These are phyloP conservation scores for Paratinospora sagittata DNA, from an alignment of 164 flowering plant species.

Conservation along the genomic window DNA sequence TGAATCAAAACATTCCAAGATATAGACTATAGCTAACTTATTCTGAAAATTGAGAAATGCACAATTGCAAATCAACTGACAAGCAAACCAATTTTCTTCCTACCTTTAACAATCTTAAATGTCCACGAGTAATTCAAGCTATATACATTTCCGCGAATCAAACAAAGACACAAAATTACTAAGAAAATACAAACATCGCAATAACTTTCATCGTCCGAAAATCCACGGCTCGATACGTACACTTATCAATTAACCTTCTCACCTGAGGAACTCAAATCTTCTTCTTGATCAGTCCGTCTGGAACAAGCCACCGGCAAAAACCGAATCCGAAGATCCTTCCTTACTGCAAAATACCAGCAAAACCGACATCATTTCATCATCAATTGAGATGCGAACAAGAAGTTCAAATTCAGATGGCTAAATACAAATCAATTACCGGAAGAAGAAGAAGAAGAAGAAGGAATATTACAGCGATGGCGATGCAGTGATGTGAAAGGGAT, in stretches of 20 bases:
- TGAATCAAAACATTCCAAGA: too few species aligned
- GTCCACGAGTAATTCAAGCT: too few species aligned
- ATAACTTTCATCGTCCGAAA: background rate
- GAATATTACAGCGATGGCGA: background rate
- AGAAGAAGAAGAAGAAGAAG: background rate
- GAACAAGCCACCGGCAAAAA: slow-evolving; percentile 30
- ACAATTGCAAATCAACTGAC: too few species aligned
- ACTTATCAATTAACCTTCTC: background rate
- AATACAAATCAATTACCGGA: background rate
- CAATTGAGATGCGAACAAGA: background rate
- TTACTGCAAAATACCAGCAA: slow-evolving; percentile 23
- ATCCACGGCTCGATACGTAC: background rate
- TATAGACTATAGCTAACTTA: too few species aligned
- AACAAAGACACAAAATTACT: too few species aligned
- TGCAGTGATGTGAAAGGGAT: background rate
- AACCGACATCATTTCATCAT: background rate
- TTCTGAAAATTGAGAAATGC: too few species aligned
- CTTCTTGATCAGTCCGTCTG: slow-evolving; percentile 38
- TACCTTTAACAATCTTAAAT: too few species aligned
- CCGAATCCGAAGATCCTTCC: slow-evolving; percentile 6
- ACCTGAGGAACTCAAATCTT: slow-evolving; percentile 37
- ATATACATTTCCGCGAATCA: too few species aligned
- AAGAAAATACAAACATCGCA: too few species aligned
- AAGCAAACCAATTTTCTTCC: too few species aligned
- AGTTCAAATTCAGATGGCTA: background rate